phyloP scores from a whole-genome alignment of 1,139 yeast species.

The Casaregolazyma lundiana region DNA sequence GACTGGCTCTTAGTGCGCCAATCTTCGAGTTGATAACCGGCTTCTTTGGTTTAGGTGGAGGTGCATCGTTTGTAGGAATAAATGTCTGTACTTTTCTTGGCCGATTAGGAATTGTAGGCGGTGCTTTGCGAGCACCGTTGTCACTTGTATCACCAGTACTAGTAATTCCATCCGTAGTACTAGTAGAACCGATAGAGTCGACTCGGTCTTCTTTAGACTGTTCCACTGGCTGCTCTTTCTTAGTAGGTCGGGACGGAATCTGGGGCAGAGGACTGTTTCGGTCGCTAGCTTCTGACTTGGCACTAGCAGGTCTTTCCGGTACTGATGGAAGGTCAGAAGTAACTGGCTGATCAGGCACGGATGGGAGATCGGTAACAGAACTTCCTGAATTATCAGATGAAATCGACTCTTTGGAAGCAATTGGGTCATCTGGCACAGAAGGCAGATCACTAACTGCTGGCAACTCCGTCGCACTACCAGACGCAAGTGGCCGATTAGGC shows the following conservation, averaged over 20 bases:
- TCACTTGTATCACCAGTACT: background rate
- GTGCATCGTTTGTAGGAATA: conserved; percentile 16
- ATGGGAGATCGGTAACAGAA: background rate
- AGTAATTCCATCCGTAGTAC: background rate
- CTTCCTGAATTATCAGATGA: background rate
- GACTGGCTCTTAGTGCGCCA: conserved; percentile 32
- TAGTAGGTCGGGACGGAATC: conserved; percentile 3
- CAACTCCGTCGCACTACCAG: too few relatives aligned
- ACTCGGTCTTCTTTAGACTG: background rate
- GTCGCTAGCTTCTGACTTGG: background rate
- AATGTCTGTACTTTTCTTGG: conserved; percentile 14
- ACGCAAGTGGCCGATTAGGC: conserved; percentile 2
- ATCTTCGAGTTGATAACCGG: conserved; percentile 24
- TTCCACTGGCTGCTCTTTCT: background rate
- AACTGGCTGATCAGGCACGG: background rate
- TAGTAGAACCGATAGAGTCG: background rate
- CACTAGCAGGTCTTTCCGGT: background rate
- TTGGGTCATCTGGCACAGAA: background rate
- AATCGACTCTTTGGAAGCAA: background rate
- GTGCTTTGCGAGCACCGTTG: conserved; percentile 1
- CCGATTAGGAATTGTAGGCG: conserved; percentile 19
- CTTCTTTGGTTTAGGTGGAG: conserved; percentile 24
- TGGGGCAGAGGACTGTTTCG: conserved; percentile 1
- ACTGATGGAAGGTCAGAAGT: background rate
- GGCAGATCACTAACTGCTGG: too few relatives aligned